Evolutionary conservation across 192 early-diverging fungal species (phyloP).

Genomic region (Coemansia sp.): DNA sequence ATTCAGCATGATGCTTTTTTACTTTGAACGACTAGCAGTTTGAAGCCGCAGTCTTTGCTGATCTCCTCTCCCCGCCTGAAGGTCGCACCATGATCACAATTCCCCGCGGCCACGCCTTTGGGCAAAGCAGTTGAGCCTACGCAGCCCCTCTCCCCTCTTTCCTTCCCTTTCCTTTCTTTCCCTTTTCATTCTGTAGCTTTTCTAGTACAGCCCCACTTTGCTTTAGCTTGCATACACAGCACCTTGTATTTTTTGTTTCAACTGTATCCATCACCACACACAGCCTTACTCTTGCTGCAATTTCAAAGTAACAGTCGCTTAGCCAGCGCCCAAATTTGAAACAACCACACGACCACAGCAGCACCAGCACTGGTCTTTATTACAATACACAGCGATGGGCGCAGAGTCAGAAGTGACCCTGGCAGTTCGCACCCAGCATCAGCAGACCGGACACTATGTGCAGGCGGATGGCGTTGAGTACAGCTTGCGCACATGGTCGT

Average conservation of each 20-base stretch:
- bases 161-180: neutral
- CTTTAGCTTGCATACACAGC: neutral
- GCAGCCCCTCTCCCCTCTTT: neutral
- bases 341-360: neutral
- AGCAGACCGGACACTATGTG: constrained; percentile 20
- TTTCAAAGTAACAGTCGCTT: neutral
- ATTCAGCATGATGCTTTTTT: neutral
- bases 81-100: neutral
- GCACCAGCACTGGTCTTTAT: neutral
- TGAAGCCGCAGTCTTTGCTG: neutral
- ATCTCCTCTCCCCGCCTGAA: neutral
- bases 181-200: neutral
- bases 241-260: neutral
- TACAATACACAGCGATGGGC: constrained; percentile 3
- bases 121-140: neutral
- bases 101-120: neutral
- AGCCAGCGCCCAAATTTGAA: neutral
- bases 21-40: neutral
- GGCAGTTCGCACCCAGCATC: constrained; percentile 35
- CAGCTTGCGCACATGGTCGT: constrained; percentile 43
- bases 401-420: constrained; percentile 29
- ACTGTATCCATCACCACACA: neutral
- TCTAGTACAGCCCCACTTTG: neutral
- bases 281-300: neutral
- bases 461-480: constrained; percentile 30